Percentiles rank a stretch among this genome's conserved stretches.
These are phyloP conservation scores for Vaccinium darrowii DNA, from an alignment of 148 eudicot genomes.

Conservation along the genomic window DNA sequence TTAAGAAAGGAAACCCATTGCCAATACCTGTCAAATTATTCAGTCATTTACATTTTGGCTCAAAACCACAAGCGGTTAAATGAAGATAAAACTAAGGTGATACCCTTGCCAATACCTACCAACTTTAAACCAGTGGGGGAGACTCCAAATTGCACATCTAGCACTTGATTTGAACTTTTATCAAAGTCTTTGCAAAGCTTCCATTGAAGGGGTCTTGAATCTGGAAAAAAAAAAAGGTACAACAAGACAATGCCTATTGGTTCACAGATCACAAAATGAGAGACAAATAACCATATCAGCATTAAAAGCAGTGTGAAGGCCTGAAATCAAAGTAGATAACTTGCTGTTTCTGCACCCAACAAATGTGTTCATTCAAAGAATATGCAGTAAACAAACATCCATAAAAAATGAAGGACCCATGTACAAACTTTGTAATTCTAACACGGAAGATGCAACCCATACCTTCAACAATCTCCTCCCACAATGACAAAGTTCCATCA, in stretches of 20 bases:
- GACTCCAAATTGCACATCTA: slow-evolving; percentile 72
- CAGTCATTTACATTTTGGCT: neutral
- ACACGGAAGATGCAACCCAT: slow-evolving; percentile 8
- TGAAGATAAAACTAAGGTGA: slow-evolving; percentile 1
- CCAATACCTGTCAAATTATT: neutral
- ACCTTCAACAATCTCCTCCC: slow-evolving; percentile 92
- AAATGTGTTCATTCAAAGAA: neutral
- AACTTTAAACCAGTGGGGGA: neutral
- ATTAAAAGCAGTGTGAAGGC: no score
- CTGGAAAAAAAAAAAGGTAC: slow-evolving; percentile 27
- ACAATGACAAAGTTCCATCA: slow-evolving; percentile 76
- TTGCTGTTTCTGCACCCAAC: no score
- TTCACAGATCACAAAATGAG: no score
- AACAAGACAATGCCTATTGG: no score
- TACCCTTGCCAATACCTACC: slow-evolving; percentile 18
- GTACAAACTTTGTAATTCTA: neutral
- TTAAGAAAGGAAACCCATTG: neutral
- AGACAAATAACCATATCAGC: no score
- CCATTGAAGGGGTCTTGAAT: slow-evolving; percentile 59
- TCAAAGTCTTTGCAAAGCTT: slow-evolving; percentile 66
- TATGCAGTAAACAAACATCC: neutral
- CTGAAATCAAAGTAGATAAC: no score
- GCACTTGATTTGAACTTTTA: slow-evolving; percentile 44
- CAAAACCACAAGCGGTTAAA: slow-evolving; percentile 3
- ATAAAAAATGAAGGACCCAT: neutral